phyloP scores from a whole-genome alignment of 2,329 filamentous ascomycete genomes.

The Rhynchosporium secalis region DNA sequence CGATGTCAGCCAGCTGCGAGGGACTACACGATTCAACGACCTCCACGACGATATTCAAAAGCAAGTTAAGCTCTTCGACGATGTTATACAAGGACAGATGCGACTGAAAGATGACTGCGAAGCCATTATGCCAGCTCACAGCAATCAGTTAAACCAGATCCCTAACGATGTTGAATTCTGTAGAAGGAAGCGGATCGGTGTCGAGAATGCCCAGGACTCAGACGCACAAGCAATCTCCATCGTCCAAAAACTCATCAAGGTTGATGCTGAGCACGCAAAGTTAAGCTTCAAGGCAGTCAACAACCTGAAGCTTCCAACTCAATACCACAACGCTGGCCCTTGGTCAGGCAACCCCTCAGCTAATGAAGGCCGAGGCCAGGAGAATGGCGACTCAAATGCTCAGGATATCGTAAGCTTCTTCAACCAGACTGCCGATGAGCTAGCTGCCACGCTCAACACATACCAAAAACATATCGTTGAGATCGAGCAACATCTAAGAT shows the following conservation, averaged over 20 bases:
- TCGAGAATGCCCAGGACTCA: conserved; percentile 62
- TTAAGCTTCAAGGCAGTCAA: conserved; percentile 73
- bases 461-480: conserved; percentile 61
- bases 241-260: conserved; percentile 57
- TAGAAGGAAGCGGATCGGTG: conserved; percentile 59
- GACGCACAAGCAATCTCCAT: conserved; percentile 61
- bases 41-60: conserved; percentile 79
- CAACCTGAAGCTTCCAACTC: conserved; percentile 68
- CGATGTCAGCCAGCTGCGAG: conserved; percentile 74
- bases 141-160: conserved; percentile 63
- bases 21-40: conserved; percentile 90
- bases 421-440: conserved; percentile 61
- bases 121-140: conserved; percentile 64
- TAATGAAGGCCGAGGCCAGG: conserved; percentile 42
- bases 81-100: conserved; percentile 78
- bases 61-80: conserved; percentile 75
- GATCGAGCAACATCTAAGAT: conserved; percentile 64
- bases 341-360: conserved; percentile 47
- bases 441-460: conserved; percentile 55
- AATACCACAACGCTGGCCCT: conserved; percentile 47
- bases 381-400: conserved; percentile 50
- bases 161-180: conserved; percentile 65
- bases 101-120: conserved; percentile 75
- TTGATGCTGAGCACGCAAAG: conserved; percentile 68
- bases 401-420: conserved; percentile 65